Evolutionary conservation across 2,329 filamentous ascomycete species (phyloP).

Genomic region (Pseudonectria buxi): DNA sequence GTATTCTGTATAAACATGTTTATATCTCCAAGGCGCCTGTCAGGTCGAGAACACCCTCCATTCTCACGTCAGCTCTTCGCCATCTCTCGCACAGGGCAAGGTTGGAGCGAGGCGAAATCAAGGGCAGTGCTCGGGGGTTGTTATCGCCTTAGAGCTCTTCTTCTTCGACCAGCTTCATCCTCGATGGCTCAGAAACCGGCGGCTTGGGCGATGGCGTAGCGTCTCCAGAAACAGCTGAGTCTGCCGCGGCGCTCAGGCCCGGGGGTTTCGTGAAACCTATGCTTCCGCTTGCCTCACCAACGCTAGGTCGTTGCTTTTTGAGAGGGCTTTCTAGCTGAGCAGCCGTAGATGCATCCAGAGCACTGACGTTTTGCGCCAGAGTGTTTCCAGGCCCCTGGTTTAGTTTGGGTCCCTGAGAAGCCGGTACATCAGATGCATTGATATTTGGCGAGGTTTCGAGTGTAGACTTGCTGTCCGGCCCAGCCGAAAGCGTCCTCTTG

Average conservation of each 20-base stretch:
- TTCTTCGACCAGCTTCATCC: constrained; percentile 27
- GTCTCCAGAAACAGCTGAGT: constrained; percentile 21
- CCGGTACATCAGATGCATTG: constrained; percentile 40
- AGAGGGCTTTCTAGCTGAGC: constrained; percentile 60
- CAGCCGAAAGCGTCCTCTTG: constrained; percentile 72
- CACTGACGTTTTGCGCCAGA: constrained; percentile 7
- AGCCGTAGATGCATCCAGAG: constrained; percentile 25
- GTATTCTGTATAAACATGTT: no score
- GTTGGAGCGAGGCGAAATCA: no score
- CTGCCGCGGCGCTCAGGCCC: constrained; percentile 30
- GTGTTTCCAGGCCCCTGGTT: constrained; percentile 11
- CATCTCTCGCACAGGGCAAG: no score
- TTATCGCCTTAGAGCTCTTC: constrained; percentile 30
- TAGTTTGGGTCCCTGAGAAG: constrained; percentile 9
- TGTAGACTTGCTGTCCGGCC: constrained; percentile 47
- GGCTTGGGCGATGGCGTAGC: constrained; percentile 15
- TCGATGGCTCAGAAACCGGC: constrained; percentile 12
- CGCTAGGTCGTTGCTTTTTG: constrained; percentile 66
- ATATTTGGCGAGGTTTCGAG: constrained; percentile 29
- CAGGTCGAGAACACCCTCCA: no score
- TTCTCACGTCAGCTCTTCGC: no score
- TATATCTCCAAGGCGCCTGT: no score
- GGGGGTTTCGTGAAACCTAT: constrained; percentile 24
- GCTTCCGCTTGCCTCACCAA: constrained; percentile 22
- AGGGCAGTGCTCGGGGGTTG: background rate